Percentiles rank a stretch among this genome's conserved stretches.
Conservation (phyloP, 371 early-diverging fungal genomes). For the Phascolomyces articulosus region DNA sequence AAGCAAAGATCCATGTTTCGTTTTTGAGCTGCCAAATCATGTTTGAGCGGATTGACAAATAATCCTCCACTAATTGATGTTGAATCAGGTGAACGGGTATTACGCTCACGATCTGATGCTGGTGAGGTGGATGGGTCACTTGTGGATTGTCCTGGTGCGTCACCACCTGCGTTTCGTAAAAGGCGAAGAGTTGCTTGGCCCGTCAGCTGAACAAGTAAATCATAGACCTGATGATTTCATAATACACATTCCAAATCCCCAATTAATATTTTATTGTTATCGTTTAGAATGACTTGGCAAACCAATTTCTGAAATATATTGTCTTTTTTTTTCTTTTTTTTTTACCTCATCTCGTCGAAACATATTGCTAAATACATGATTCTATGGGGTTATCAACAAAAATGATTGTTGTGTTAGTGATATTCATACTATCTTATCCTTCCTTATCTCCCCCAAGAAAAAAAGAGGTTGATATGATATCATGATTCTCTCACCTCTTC, state of each 20-base stretch:
- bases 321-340: background rate
- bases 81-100: background rate
- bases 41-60: conserved; percentile 54
- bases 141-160: conserved; percentile 62
- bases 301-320: too few relatives aligned
- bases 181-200: conserved; percentile 85
- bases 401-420: background rate
- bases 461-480: too few relatives aligned
- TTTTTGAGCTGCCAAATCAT: conserved; percentile 72
- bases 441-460: too few relatives aligned
- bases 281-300: too few relatives aligned
- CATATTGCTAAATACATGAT: conserved; percentile 89
- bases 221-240: conserved; percentile 66
- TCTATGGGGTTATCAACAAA: conserved; percentile 1
- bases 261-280: too few relatives aligned
- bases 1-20: conserved; percentile 73
- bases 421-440: background rate
- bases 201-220: conserved; percentile 87
- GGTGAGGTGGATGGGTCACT: conserved; percentile 4
- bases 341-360: conserved; percentile 87
- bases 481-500: conserved; percentile 59
- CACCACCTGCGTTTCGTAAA: conserved; percentile 75
- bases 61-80: conserved; percentile 13
- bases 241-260: background rate
- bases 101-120: conserved; percentile 10